Base-by-base conservation (phyloP, 2,329 filamentous ascomycete species). In the Metarhizium guizhouense region DNA sequence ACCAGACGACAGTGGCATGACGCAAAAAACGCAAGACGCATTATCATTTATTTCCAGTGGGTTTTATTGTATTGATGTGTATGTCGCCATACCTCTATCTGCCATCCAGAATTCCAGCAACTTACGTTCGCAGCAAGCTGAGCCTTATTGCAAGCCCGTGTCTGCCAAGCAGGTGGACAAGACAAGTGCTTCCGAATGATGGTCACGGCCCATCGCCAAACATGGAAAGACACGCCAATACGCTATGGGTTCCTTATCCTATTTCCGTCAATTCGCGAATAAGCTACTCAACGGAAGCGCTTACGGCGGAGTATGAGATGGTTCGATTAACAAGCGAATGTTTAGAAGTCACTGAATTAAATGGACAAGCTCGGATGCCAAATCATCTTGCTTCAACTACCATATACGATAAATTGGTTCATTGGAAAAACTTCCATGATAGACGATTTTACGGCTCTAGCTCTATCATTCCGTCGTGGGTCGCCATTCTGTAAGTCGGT, bases 51-150 rank as follows among this genome's bases (percentile, higher is more conserved):
- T 62, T 4, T 25, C 57, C 5, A 65, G 62, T 60, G 64, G 63
- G 2, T 57, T 65, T 7, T 64, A 63, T 30, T 59, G 53, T 53
- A 49, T 64, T 10, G 59, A 64, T 14, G 55, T 54, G 63, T 64
- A 54, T 51, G 64, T 36, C 7, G 53, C 53, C 13, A 14, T 25
- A 25, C 25, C 25, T 4, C 29, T 16, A n/a, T 6, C 4, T 8
- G 4, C 48, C 55, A 3, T 29, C 5, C 30, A 25, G 25, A 11
- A n/a, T n/a, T 18, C 8, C 32, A 11, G 32, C 36, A 18, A 49
- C 43, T 4, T 1, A 47, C 34, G 4, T 6, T 14, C 3, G 18
- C n/a, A 55, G 54, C 13, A 55, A 52, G 32, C n/a, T 40, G 8
- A 52, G 54, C n/a, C 16, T 52, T 2, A 51, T 55, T 38, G 18